Conservation (phyloP, 1,139 yeast genomes). For the Saccharomyces pastorianus region DNA sequence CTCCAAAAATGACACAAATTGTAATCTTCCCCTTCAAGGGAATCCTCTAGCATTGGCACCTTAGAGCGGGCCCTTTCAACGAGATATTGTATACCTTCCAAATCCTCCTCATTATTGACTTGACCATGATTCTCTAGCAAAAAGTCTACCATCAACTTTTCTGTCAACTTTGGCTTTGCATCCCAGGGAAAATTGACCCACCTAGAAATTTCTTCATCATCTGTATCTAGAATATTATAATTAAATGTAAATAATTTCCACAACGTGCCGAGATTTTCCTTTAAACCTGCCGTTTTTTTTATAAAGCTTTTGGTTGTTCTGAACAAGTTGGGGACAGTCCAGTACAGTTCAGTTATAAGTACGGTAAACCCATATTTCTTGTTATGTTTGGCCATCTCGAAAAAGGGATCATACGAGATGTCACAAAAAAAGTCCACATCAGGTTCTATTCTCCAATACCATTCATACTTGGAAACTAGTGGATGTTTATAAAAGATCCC, state of each 20-base stretch:
- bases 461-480: slow-evolving; percentile 55
- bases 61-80: slow-evolving; percentile 12
- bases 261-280: slow-evolving; percentile 43
- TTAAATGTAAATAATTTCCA: slow-evolving; percentile 48
- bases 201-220: slow-evolving; percentile 14
- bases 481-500: slow-evolving; percentile 73
- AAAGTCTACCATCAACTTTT: slow-evolving; percentile 25
- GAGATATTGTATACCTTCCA: slow-evolving; percentile 13
- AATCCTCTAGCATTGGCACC: slow-evolving; percentile 33
- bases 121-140: slow-evolving; percentile 6
- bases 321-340: slow-evolving; percentile 75
- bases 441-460: slow-evolving; percentile 96
- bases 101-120: slow-evolving; percentile 4
- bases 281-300: slow-evolving; percentile 29
- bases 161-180: slow-evolving; percentile 17
- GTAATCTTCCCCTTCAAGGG: slow-evolving; percentile 56
- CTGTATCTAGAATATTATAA: slow-evolving; percentile 24
- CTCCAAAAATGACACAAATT: slow-evolving; percentile 87
- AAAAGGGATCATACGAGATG: slow-evolving; percentile 80
- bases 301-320: slow-evolving; percentile 61
- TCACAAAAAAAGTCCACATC: slow-evolving; percentile 84
- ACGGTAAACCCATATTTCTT: slow-evolving; percentile 82
- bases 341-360: slow-evolving; percentile 60
- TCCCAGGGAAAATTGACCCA: slow-evolving; percentile 22
- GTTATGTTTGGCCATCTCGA: slow-evolving; percentile 59